Evolutionary conservation across 169 alveolate genomes (phyloP).

Genomic region (Cryptosporidium ryanae): DNA sequence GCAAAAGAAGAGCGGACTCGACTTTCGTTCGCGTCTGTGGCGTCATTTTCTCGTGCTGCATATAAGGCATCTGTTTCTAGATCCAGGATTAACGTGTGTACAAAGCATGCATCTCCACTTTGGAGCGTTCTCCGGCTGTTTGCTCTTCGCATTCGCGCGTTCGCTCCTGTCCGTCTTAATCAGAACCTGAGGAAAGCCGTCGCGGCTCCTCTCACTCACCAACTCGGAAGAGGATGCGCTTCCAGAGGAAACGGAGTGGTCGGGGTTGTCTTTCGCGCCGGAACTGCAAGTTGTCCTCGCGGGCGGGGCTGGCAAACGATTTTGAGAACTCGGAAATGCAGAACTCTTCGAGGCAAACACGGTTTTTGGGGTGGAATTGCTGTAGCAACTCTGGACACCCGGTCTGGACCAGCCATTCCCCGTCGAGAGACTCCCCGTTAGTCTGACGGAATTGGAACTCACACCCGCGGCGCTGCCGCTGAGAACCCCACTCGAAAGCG

Average conservation of each 20-base stretch:
- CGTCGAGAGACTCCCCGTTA: too few species aligned
- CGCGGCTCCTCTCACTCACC: background rate
- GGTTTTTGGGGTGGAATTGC: slow-evolving; percentile 28
- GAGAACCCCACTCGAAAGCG: background rate
- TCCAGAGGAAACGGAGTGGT: background rate
- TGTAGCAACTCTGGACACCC: background rate
- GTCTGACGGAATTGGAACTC: too few species aligned
- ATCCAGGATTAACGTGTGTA: slow-evolving; percentile 32
- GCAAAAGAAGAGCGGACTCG: too few species aligned
- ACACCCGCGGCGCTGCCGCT: background rate
- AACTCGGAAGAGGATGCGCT: background rate
- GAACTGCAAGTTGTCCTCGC: too few species aligned
- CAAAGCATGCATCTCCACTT: slow-evolving; percentile 65
- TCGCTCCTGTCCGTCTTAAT: slow-evolving; percentile 13
- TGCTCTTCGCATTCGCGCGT: background rate
- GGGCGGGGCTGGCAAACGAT: too few species aligned
- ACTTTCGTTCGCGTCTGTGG: too few species aligned
- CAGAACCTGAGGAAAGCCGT: slow-evolving; percentile 26
- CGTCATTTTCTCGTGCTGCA: slow-evolving; percentile 45
- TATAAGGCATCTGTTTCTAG: slow-evolving; percentile 63
- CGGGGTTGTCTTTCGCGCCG: too few species aligned
- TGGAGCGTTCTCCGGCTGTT: slow-evolving; percentile 24
- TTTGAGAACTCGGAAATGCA: too few species aligned
- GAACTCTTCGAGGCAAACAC: slow-evolving; percentile 1
- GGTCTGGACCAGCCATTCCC: background rate